Conservation (phyloP, 129 eudicot species). For the Logfia minima region DNA sequence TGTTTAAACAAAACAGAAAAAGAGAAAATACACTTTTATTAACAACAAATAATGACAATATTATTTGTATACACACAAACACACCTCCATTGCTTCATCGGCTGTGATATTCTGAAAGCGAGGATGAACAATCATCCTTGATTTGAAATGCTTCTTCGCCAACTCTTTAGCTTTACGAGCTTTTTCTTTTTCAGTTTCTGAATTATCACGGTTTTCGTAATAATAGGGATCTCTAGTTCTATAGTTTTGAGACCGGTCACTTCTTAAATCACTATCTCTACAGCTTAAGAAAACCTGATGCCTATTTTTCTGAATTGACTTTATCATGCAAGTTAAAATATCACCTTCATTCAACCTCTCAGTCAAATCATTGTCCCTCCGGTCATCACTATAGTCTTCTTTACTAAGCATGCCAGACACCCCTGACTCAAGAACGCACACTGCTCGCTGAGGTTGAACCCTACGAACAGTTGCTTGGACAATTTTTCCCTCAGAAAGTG, state of each 20-base stretch:
- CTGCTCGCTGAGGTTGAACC: conserved; percentile 74
- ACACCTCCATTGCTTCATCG: conserved; percentile 89
- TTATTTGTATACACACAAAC: background rate
- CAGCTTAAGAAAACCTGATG: conserved; percentile 68
- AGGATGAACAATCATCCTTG: conserved; percentile 94
- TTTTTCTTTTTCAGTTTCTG: conserved; percentile 56
- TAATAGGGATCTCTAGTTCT: conserved; percentile 62
- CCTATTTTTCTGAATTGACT: conserved; percentile 50
- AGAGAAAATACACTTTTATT: background rate
- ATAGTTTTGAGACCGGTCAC: conserved; percentile 36
- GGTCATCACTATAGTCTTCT: conserved; percentile 80
- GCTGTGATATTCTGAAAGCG: conserved; percentile 89
- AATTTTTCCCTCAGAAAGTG: conserved; percentile 75
- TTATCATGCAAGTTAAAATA: conserved; percentile 68
- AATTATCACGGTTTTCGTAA: conserved; percentile 61
- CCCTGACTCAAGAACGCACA: conserved; percentile 77
- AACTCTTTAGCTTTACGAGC: conserved; percentile 75
- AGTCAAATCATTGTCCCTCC: conserved; percentile 74
- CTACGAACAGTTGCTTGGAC: conserved; percentile 89
- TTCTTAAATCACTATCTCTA: conserved; percentile 72
- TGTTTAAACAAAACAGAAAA: conserved; percentile 15
- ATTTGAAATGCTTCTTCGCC: conserved; percentile 82
- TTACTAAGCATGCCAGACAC: conserved; percentile 65
- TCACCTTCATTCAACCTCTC: conserved; percentile 87
- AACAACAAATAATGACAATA: background rate